Evolutionary conservation across 352 stramenopile genomes (phyloP), one percentile per base, ranked within the genome.

Genomic region (Pythium phragmiticola): DNA sequence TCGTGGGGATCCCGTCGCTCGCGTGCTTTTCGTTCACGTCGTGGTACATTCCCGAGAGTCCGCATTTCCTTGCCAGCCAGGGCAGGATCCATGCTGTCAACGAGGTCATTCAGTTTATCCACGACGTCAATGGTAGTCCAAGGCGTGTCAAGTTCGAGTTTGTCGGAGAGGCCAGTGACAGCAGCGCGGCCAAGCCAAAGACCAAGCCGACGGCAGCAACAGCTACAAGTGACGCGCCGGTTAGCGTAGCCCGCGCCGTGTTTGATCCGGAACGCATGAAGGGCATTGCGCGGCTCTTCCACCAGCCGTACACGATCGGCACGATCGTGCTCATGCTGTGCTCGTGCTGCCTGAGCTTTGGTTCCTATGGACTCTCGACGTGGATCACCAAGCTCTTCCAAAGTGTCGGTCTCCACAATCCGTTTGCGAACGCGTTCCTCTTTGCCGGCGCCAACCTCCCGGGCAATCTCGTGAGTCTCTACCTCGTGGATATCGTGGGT

Each of bases 331-430:
- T 92, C 34, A 88, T 92, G 78, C 37, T 86, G 28, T 87, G 76
- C 53, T 80, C 77, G 1, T 90, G 79, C 63, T 89, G 77, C 26
- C 71, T 92, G 8, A 90, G 79, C 39, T 97, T 98, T 78, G 89
- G 89, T 34, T 96, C 86, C 13, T 98, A 98, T 65, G 92, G 92
- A 13, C 72, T 98, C 21, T 89, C 89, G 9, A 97, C 91, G 26
- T 98, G 93, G 93, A 98, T 98, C 62, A 97, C 95, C 33, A 97
- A 88, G 57, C 63, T 98, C 0, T 98, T 98, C 75, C 67, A 92
- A 52, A 80, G 72, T 33, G 80, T 96, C 39, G 74, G 95, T 28
- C 72, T 97, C n/a, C 80, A 85, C 61, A 88, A 97, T 39, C 80
- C 82, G 7, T 98, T 97, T 65, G 86, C 86, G n/a, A 98, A 98